Percentiles rank a stretch among this genome's conserved stretches.
Conservation (phyloP, 345 rosid genomes). For the Lepidium didymum region DNA sequence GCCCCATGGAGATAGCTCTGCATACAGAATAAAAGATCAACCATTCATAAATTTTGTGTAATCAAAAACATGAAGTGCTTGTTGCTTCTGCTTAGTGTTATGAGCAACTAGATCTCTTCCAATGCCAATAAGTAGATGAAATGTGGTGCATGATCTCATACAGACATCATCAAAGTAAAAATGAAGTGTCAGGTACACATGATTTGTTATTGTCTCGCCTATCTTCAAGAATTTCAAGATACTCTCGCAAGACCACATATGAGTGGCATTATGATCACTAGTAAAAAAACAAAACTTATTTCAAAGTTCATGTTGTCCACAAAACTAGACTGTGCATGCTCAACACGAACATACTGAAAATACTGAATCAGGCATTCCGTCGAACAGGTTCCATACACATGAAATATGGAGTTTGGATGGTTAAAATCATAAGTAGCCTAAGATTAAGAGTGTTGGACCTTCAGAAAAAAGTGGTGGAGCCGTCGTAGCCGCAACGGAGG, state of each 20-base stretch:
- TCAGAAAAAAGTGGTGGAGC: neutral
- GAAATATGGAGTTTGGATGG: neutral
- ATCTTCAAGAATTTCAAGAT: too few species aligned
- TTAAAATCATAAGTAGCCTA: neutral
- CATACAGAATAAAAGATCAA: neutral
- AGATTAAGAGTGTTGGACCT: neutral
- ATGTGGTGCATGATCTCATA: too few species aligned
- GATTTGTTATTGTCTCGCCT: too few species aligned
- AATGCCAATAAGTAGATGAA: too few species aligned
- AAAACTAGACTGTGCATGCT: neutral
- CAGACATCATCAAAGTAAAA: too few species aligned
- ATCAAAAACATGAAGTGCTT: neutral
- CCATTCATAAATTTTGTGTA: neutral
- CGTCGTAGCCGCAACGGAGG: neutral
- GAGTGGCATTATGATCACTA: too few species aligned
- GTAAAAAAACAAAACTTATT: neutral
- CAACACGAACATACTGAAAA: neutral
- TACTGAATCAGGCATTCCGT: neutral
- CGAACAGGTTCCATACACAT: neutral
- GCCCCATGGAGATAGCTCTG: conserved; percentile 33
- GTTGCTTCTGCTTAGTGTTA: neutral
- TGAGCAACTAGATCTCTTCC: neutral
- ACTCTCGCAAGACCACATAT: too few species aligned
- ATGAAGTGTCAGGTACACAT: too few species aligned
- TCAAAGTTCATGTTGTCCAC: neutral